Base-by-base conservation (phyloP, 257 asterid species). In the Capsicum chinense region DNA sequence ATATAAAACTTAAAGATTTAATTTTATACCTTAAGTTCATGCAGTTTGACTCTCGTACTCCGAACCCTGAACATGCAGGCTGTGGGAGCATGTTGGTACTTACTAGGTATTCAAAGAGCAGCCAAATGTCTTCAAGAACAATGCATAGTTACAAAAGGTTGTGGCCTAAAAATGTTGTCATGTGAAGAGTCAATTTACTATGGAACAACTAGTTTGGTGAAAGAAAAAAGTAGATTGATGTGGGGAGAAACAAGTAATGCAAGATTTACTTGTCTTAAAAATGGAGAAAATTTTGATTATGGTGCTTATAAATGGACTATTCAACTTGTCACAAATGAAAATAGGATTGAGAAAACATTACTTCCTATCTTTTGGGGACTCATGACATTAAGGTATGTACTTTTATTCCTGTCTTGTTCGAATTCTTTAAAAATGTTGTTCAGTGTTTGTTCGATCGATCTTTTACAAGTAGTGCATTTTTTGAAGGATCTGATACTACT, bases 241-340 rank as follows among this genome's bases (percentile, higher is more conserved):
- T 97, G 99, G 99, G 97, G 91, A 1, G 97, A 93, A 80, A 88
- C 84, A 87, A 86, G 62, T 21, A 80, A 54, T 9, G 98, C 97
- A 13, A 87, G 97, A 81, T 62, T 92, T 2, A 83, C 89, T 0
- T 97, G 99, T 86, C 86, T 97, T 0, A 90, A 85, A 26, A 94
- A 88, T 37, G 89, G 64, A 5, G 97, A 93, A 56, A 89, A 91
- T 82, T 92, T 86, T 73, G 90, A 89, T 85, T 95, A 95, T 50
- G 98, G 98, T 50, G 98, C 92, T 88, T 97, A 92, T 79, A 92
- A 95, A 87, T 97, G 98, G 99, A 93, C 97, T 6, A 97, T 95
- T 80, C 98, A 97, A 87, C 98, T 97, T 33, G 86, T 95, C 73
- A 83, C 97, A 0, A 94, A 97, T 15, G 87, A 88, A 47, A 97